Base-by-base conservation (phyloP, 495 filamentous ascomycete genomes). In the Letharia lupina region DNA sequence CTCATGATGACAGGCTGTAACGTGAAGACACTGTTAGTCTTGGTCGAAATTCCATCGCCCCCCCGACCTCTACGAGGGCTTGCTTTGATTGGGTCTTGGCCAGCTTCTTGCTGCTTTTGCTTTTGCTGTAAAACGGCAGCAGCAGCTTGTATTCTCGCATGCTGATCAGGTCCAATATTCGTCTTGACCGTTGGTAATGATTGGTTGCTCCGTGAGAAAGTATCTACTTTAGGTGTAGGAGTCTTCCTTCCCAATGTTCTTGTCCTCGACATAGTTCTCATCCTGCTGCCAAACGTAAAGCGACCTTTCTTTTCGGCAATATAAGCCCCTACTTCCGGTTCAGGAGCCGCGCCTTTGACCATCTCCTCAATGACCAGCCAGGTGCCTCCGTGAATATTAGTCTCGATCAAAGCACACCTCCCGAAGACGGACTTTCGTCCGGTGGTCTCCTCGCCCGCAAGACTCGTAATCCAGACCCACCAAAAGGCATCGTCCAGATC, bases 401-500 rank as follows among this genome's bases (percentile, higher is more conserved):
- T 98, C 73, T 98, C 94, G 23, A 98, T 80, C 20, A 98, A 81
- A 28, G 94, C 91, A 73, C 95, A 98, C 68, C 95, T 83, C 18
- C 94, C 95, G 76, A 98, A 98, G 23, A 91, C 90, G 6, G 92
- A 87, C 75, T 98, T 98, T 64, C 94, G 85, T 41, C 86, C 80
- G 0, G 84, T 75, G 3, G 91, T 86, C 75, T 98, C 94, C 70
- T 98, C 94, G 10, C 85, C 88, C 3, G 93, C 93, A 73, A 98
- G 76, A 80, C 94, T 98, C 70, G 85, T 94, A 82, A 98, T 97
- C 94, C 94, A 98, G 35, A 98, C 94, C 94, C 94, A 98, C 95
- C 95, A 98, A 75, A 98, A 98, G 0, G 93, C 88, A 73, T 98
- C 94, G 72, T 98, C 94, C 15, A 98, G 79, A 66, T 95, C 89